Base-by-base conservation (phyloP, 805 yeast genomes). In the Spathaspora sp. region DNA sequence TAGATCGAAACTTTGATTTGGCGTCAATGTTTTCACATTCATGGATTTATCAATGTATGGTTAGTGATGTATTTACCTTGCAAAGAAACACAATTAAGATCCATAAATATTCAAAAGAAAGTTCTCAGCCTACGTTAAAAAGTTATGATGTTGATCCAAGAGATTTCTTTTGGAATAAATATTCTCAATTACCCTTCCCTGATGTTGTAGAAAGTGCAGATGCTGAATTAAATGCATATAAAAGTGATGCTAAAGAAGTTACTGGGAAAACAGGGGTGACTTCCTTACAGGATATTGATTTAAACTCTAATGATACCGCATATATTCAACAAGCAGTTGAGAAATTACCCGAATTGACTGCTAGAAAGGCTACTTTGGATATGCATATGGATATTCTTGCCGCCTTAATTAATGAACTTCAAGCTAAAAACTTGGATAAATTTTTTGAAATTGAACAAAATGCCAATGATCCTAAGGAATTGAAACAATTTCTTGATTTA, bases 151-250 rank as follows among this genome's bases (percentile, higher is more conserved):
- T 94, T 44, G 99, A 93, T 61, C 97, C 97, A 28, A 81, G 82
- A 52, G 99, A 94, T 72, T 89, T 88, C 65, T 94, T 94, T 70
- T 94, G 99, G 99, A 73, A 70, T 55, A 77, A 79, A 55, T 92
- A 94, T 69, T 78, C 96, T 11, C 86, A 86, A 48, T 72, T 89
- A 52, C 98, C 99, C 39, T 94, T 94, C 75, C 99, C 99, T 1
- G 97, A 93, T 65, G 98, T 96, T n/a, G 99, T 96, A 32, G 99
- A 94, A 67, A 89, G 89, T 68, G 96, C 96, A 18, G 98, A 94
- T 63, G 70, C 78, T 26, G 97, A 90, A 53, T 76, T 92, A 54
- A 82, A 86, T 53, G 76, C 78, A 50, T 94, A 94, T 70, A 93
- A 92, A 58, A 80, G 81, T 52, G 97, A 90, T 60, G 97, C 97